phyloP scores from a whole-genome alignment of 2,329 filamentous ascomycete species.

The Monascus ruber region DNA sequence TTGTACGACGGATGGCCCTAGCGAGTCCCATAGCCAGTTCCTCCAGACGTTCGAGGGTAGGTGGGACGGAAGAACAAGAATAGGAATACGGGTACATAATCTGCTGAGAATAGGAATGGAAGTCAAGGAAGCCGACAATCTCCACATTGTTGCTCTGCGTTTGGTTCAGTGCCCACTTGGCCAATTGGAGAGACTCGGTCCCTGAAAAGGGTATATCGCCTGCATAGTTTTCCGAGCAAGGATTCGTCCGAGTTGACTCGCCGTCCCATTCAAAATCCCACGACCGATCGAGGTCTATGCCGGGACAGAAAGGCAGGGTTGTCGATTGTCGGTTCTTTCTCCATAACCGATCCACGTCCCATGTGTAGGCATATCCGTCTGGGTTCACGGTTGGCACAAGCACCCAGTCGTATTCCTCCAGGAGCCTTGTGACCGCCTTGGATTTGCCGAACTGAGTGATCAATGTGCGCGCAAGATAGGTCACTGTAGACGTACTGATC shows the following conservation, averaged over 20 bases:
- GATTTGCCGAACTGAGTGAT: slow-evolving; percentile 72
- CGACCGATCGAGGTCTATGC: slow-evolving; percentile 77
- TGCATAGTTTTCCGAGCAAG: slow-evolving; percentile 83
- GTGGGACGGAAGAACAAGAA: slow-evolving; percentile 65
- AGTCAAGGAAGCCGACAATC: slow-evolving; percentile 76
- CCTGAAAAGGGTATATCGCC: slow-evolving; percentile 76
- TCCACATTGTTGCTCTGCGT: slow-evolving; percentile 57
- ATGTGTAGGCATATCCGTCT: slow-evolving; percentile 89
- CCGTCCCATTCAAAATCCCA: slow-evolving; percentile 80
- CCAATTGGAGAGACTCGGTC: slow-evolving; percentile 62
- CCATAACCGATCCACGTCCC: slow-evolving; percentile 86
- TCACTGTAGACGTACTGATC: slow-evolving; percentile 87
- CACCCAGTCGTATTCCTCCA: slow-evolving; percentile 77
- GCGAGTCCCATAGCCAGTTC: slow-evolving; percentile 80
- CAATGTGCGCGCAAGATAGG: slow-evolving; percentile 79
- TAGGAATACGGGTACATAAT: slow-evolving; percentile 87
- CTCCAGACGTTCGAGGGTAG: slow-evolving; percentile 81
- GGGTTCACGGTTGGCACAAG: slow-evolving; percentile 85
- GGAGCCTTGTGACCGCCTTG: slow-evolving; percentile 57
- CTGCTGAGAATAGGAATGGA: slow-evolving; percentile 93
- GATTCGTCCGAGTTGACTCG: slow-evolving; percentile 55
- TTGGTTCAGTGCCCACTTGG: slow-evolving; percentile 73
- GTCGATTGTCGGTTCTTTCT: slow-evolving; percentile 83
- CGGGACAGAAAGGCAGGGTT: slow-evolving; percentile 68
- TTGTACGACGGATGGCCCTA: slow-evolving; percentile 75